These are phyloP conservation scores for Fusarium udum DNA, from an alignment of 2,329 filamentous ascomycete species.

Conservation along the genomic window DNA sequence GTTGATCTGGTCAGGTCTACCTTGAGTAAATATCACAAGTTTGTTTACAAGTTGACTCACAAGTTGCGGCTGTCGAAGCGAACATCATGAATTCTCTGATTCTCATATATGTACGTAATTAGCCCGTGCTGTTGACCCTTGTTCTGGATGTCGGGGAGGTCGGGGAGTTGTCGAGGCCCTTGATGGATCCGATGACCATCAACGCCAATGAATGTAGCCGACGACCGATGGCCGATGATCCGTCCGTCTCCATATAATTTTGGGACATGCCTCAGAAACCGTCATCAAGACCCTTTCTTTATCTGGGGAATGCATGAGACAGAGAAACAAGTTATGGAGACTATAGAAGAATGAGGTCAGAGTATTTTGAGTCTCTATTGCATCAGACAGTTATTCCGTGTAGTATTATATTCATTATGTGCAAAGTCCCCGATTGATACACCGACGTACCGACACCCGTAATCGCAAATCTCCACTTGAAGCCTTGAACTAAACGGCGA, in stretches of 20 bases:
- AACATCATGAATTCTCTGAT: not conserved
- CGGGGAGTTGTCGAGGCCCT: slow-evolving; percentile 31
- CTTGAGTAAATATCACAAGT: not conserved
- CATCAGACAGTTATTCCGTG: not conserved
- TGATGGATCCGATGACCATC: slow-evolving; percentile 10
- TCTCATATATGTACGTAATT: slow-evolving; percentile 23
- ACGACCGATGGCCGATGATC: slow-evolving; percentile 29
- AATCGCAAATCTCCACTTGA: slow-evolving; percentile 5
- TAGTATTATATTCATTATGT: not conserved
- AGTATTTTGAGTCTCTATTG: not conserved
- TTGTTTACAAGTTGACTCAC: not conserved
- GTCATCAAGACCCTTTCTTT: slow-evolving; percentile 3
- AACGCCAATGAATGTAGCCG: slow-evolving; percentile 35
- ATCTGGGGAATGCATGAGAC: not conserved
- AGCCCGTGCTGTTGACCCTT: not conserved
- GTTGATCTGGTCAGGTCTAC: rapidly evolving
- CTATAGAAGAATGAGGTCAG: not conserved
- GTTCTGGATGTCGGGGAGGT: slow-evolving; percentile 34
- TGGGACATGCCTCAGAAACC: not conserved
- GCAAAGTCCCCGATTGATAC: not conserved
- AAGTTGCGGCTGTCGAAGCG: not conserved
- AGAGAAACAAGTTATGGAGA: not conserved
- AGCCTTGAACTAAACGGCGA: not conserved
- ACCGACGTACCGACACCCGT: slow-evolving; percentile 32
- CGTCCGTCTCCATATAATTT: slow-evolving; percentile 16